Evolutionary conservation across 2,329 filamentous ascomycete genomes (phyloP), one percentile per base, ranked within the genome.

Genomic region (Cladosporium sp.): DNA sequence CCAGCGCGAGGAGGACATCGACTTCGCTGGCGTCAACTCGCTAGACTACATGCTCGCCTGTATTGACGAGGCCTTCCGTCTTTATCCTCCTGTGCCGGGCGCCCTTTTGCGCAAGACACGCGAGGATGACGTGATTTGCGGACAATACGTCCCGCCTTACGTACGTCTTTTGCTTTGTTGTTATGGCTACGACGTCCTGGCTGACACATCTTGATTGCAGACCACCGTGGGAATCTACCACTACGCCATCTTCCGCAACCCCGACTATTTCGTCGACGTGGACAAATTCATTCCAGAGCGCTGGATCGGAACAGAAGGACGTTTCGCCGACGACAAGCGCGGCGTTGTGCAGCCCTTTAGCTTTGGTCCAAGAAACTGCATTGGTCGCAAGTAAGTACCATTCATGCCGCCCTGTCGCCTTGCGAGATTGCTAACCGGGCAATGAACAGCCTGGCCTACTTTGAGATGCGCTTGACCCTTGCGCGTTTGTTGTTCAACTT

Each of bases 61-160:
- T 65, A 75, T 84, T 14, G 78, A 81, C 59, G 82, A 85, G 71
- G 79, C 76, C 1, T 72, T 84, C 7, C 76, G 82, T 7, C 78
- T 82, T 59, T 81, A 80, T 69, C 81, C 82, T 2, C 76, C 30
- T 78, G 80, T 7, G 74, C 7, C 66, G 70, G 4, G 70, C 67
- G 70, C 10, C 68, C 71, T 18, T 4, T 12, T 47, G 41, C 41
- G 41, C n/a, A 47, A 21, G 10, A 47, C 41, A 12, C 41, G 41
- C 41, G 41, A 47, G 10, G n/a, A 15, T 2, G 41, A 47, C 41
- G n/a, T 47, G 8, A 47, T 47, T 2, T 47, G 41, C 3, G 41
- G 41, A 12, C 41, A 47, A 47, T 47, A 47, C 10, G 41, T 47
- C 41, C 41, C 41, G 10, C 74, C 76, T 11, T 26, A 58, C 14